Conservation (phyloP, 2,329 filamentous ascomycete genomes). For the Verticillium nubilum region DNA sequence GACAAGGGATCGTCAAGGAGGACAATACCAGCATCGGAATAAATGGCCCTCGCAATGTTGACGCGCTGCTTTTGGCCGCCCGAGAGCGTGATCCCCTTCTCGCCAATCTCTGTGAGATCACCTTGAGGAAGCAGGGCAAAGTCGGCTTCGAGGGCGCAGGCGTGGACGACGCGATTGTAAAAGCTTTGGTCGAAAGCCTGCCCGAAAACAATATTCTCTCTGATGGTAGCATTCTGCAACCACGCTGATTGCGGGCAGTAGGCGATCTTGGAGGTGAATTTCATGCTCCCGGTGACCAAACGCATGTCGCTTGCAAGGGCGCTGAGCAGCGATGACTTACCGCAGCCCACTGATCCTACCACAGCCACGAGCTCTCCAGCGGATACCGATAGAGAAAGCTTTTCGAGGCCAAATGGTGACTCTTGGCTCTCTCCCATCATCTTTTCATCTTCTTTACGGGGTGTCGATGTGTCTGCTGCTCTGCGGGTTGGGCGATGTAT, state of each 20-base stretch:
- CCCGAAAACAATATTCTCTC: slow-evolving; percentile 87
- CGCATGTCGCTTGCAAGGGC: slow-evolving; percentile 94
- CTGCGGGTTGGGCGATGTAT: slow-evolving; percentile 18
- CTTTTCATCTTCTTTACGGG: slow-evolving; percentile 54
- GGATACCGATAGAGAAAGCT: slow-evolving; percentile 61
- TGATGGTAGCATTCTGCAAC: slow-evolving; percentile 89
- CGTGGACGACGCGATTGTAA: slow-evolving; percentile 77
- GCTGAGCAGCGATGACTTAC: slow-evolving; percentile 84
- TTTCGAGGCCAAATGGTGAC: slow-evolving; percentile 67
- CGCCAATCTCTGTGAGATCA: slow-evolving; percentile 88
- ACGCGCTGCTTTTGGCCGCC: slow-evolving; percentile 93
- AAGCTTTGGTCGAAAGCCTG: slow-evolving; percentile 68
- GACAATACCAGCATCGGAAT: slow-evolving; percentile 64
- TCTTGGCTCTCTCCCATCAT: slow-evolving; percentile 19
- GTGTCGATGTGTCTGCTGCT: slow-evolving; percentile 47
- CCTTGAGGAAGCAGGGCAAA: slow-evolving; percentile 88
- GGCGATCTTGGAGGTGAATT: slow-evolving; percentile 71
- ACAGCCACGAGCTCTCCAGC: slow-evolving; percentile 75
- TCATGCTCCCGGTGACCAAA: slow-evolving; percentile 67
- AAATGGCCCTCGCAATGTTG: slow-evolving; percentile 84
- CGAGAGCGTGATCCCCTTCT: slow-evolving; percentile 90
- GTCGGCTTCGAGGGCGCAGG: slow-evolving; percentile 76
- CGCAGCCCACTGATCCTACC: slow-evolving; percentile 82
- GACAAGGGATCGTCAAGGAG: slow-evolving; percentile 66
- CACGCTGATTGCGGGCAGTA: slow-evolving; percentile 97